Evolutionary conservation across 148 eudicot genomes (phyloP), one percentile per base, ranked within the genome.

Genomic region (Persicaria maculosa): DNA sequence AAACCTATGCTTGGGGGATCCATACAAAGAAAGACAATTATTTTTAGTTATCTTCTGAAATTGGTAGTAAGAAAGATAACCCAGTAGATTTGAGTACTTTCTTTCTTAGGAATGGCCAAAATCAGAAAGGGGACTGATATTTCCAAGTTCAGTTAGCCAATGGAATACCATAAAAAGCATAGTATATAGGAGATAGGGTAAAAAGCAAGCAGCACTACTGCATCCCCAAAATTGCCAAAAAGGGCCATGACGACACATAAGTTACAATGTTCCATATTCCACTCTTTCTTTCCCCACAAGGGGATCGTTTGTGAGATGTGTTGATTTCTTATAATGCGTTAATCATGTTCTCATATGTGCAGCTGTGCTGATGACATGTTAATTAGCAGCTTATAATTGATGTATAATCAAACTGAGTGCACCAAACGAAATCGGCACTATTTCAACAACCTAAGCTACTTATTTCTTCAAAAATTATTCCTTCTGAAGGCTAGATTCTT

Each of bases 121-220:
- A 31, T 64, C 45, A 64, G 68, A 64, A 64, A 15, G 44, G 15
- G 25, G 4, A 10, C 6, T 64, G 46, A 25, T 31, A 19, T 17
- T 36, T 64, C 46, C 69, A 64, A 45, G 31, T 64, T 64, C 69
- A 64, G 69, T 64, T 31, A 64, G 46, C 45, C 46, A 31, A 36
- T 14, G 46, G 69, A 64, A 61, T n/a, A 64, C 69, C 45, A 36
- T 64, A 36, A 64, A 64, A 64, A 36, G 10, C 69, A 31, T 45
- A 40, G 46, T 40, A 64, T 64, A 1, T 14, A 64, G 17, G n/a
- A 36, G 19, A 47, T 6, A 47, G 50, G 19, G 62, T 9, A 57
- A 53, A 53, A 47, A 47, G 9, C 50, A 47, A 47, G 7, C 7
- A 47, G 9, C 7, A 47, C 50, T 10, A 47, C 50, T 47, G 50